Conservation (phyloP, 345 rosid genomes). For the Salix koriyanagi region DNA sequence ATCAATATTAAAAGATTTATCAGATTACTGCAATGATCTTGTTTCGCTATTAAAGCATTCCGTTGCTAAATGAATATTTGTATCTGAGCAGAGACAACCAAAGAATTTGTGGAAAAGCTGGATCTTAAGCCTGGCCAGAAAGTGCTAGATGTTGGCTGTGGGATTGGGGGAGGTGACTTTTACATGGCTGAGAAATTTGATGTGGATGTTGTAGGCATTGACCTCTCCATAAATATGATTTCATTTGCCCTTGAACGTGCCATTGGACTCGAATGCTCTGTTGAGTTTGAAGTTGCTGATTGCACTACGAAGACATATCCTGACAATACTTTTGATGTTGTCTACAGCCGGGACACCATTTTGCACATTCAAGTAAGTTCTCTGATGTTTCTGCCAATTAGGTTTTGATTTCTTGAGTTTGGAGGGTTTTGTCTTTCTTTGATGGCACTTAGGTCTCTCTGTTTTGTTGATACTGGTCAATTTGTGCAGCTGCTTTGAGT, state of each 20-base stretch:
- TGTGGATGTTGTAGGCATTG: slow-evolving; percentile 88
- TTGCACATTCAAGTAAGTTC: slow-evolving; percentile 79
- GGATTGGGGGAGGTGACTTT: slow-evolving; percentile 98
- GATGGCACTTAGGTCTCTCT: neutral
- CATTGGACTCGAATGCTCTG: slow-evolving; percentile 75
- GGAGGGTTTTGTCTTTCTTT: neutral
- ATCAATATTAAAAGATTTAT: neutral
- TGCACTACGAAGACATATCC: slow-evolving; percentile 86
- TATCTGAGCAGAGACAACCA: slow-evolving; percentile 73
- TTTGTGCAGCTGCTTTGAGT: neutral
- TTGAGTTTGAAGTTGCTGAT: slow-evolving; percentile 96
- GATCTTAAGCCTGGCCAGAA: slow-evolving; percentile 89
- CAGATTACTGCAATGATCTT: neutral
- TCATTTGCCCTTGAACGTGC: slow-evolving; percentile 94
- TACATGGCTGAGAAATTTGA: slow-evolving; percentile 93
- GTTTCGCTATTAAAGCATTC: neutral
- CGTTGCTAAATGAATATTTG: slow-evolving; percentile 7
- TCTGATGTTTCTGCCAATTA: neutral
- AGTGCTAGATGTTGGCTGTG: slow-evolving; percentile 97
- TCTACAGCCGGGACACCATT: slow-evolving; percentile 97
- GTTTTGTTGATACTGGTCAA: neutral
- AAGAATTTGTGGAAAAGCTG: slow-evolving; percentile 82
- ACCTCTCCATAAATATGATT: slow-evolving; percentile 89
- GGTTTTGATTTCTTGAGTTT: neutral
- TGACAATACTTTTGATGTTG: slow-evolving; percentile 76